These are phyloP conservation scores for Podila epicladia DNA, from an alignment of 192 early-diverging fungal species.

Conservation along the genomic window DNA sequence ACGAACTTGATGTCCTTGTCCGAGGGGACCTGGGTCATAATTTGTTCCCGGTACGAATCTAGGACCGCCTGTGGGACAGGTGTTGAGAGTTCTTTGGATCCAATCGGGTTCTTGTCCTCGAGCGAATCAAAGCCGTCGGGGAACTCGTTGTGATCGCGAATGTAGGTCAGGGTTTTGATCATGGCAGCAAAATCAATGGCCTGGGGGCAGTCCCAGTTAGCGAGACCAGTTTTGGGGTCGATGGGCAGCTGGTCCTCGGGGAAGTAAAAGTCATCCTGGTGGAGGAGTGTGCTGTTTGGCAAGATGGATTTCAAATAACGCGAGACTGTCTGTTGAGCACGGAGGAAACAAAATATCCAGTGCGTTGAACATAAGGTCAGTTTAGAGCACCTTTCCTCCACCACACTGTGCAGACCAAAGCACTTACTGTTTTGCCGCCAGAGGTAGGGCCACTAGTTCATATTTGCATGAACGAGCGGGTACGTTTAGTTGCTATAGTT, in stretches of 20 bases:
- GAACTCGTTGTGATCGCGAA: conserved; percentile 48
- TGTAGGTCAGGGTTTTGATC: conserved; percentile 29
- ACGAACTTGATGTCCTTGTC: conserved; percentile 45
- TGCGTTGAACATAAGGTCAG: too few species aligned
- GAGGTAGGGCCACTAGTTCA: conserved; percentile 73
- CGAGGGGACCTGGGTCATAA: conserved; percentile 8
- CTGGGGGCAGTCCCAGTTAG: conserved; percentile 86
- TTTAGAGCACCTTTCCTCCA: too few species aligned
- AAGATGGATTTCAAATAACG: conserved; percentile 66
- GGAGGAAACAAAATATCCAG: neutral
- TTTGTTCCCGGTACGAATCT: neutral
- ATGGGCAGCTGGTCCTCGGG: conserved; percentile 73
- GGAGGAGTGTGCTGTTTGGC: conserved; percentile 66
- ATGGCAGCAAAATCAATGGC: conserved; percentile 66
- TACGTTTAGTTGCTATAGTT: too few species aligned
- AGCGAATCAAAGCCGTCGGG: conserved; percentile 49
- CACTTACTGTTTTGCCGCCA: conserved; percentile 74
- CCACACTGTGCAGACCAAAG: too few species aligned
- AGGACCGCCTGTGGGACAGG: conserved; percentile 23
- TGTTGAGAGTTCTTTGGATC: conserved; percentile 12
- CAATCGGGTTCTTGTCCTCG: conserved; percentile 52
- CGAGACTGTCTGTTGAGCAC: conserved; percentile 56
- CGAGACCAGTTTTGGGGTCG: conserved; percentile 59
- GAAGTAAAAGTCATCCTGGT: conserved; percentile 85
- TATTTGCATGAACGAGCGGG: neutral